phyloP scores from a whole-genome alignment of 306 rosid genomes.

The Rubus parviflorus region DNA sequence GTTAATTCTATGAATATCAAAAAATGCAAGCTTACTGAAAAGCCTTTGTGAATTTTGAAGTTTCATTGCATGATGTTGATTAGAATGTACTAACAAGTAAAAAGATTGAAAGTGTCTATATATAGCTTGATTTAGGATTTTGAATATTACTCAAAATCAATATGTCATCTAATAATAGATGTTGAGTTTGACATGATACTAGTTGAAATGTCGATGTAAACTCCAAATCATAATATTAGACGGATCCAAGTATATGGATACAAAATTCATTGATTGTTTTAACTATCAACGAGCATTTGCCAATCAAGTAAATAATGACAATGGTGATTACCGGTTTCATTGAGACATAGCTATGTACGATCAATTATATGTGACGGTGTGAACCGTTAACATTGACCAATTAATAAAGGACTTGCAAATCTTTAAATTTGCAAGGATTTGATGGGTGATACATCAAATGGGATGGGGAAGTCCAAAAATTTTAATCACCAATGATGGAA shows the following conservation, averaged over 20 bases:
- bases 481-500: background rate
- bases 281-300: background rate
- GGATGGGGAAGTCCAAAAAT: background rate
- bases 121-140: too few relatives aligned
- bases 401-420: background rate
- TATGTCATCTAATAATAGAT: background rate
- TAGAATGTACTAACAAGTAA: too few relatives aligned
- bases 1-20: too few relatives aligned
- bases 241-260: background rate
- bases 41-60: too few relatives aligned
- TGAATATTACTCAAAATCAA: too few relatives aligned
- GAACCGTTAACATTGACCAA: too few relatives aligned
- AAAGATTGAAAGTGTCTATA: too few relatives aligned
- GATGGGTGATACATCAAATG: background rate
- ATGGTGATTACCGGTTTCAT: background rate
- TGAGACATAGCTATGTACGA: background rate
- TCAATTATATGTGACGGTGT: too few relatives aligned
- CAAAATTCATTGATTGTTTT: background rate
- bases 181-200: background rate
- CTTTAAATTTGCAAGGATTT: background rate
- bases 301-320: background rate
- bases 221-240: too few relatives aligned
- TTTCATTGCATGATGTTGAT: too few relatives aligned
- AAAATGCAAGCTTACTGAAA: too few relatives aligned
- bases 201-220: background rate